phyloP scores from a whole-genome alignment of 2,329 filamentous ascomycete genomes.

The Sclerotinia minor region DNA sequence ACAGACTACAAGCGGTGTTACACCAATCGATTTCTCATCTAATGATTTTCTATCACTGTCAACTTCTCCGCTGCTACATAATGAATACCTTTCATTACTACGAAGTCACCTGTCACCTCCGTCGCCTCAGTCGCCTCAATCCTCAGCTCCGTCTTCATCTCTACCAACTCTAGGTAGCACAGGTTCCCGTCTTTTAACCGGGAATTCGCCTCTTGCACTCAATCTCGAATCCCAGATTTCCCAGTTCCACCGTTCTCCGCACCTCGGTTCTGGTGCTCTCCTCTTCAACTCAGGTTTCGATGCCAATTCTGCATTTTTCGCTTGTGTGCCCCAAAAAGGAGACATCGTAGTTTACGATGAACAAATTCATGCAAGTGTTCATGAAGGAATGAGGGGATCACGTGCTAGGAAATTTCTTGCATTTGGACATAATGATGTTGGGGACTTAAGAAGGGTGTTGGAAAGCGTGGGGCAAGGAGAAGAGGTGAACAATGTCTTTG shows the following conservation, averaged over 20 bases:
- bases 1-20: slow-evolving; percentile 43
- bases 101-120: slow-evolving; percentile 3
- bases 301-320: slow-evolving; percentile 54
- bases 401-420: slow-evolving; percentile 44
- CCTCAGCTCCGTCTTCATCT: background rate
- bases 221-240: slow-evolving; percentile 60
- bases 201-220: slow-evolving; percentile 62
- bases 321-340: slow-evolving; percentile 52
- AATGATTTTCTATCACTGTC: slow-evolving; percentile 39
- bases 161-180: slow-evolving; percentile 39
- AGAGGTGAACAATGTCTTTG: slow-evolving; percentile 43
- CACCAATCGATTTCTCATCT: slow-evolving; percentile 45
- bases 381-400: slow-evolving; percentile 48
- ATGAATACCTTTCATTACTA: slow-evolving; percentile 30
- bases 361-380: slow-evolving; percentile 64
- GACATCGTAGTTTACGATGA: slow-evolving; percentile 64
- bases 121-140: too few relatives aligned
- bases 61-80: slow-evolving; percentile 28
- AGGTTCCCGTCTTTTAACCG: slow-evolving; percentile 64
- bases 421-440: slow-evolving; percentile 60
- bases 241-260: slow-evolving; percentile 58
- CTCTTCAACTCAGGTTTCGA: slow-evolving; percentile 61
- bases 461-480: slow-evolving; percentile 7
- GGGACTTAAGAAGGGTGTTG: slow-evolving; percentile 40
- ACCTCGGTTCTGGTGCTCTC: slow-evolving; percentile 56